Base-by-base conservation (phyloP, 495 filamentous ascomycete genomes). In the Pseudomonodictys pantanalensis region DNA sequence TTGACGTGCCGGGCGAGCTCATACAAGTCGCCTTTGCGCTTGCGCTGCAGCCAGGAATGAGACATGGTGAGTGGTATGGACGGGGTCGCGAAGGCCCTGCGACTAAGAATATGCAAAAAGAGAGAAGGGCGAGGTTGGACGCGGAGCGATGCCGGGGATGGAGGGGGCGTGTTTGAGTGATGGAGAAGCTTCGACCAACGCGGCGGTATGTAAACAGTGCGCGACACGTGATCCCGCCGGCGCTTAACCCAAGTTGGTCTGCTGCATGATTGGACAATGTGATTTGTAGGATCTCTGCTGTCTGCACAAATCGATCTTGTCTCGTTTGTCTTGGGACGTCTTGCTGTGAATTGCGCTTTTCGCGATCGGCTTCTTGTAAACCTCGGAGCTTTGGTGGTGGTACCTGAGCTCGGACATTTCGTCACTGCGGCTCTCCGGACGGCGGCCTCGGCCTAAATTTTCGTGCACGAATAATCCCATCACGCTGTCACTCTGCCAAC, bases 11-110 rank as follows among this genome's bases (percentile, higher is more conserved):
- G 78, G 46, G 89, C 89, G 43, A 95, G 78, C 62, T 91, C 86
- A 33, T 82, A 62, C 47, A 98, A 82, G 59, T 92, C 89, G 56
- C 77, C 77, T 77, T 97, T 97, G 75, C 86, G 86, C 79, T 95
- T 87, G 69, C 84, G 83, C 64, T 85, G 82, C 66, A 97, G 80
- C 85, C 86, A 97, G 64, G 85, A 83, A 32, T 83, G 78, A 82
- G 87, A 86, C 52, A 68, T 78, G 58, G 64, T 55, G 64, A 66
- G 38, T 51, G 58, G 29, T 54, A 56, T 64, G 32, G 56, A 59
- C 33, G 9, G 65, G 68, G 73, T 79, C 75, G 76, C 76, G 69
- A 52, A 55, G 58, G 56, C 56, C 64, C 77, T 71, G 82, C 81
- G 80, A 83, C 72, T 60, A 11, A 1, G 22, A 51, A 50, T 45